Evolutionary conservation across 768 basidiomycete species (phyloP), one percentile per base, ranked within the genome.

Genomic region (Paxillus ammoniavirescens): DNA sequence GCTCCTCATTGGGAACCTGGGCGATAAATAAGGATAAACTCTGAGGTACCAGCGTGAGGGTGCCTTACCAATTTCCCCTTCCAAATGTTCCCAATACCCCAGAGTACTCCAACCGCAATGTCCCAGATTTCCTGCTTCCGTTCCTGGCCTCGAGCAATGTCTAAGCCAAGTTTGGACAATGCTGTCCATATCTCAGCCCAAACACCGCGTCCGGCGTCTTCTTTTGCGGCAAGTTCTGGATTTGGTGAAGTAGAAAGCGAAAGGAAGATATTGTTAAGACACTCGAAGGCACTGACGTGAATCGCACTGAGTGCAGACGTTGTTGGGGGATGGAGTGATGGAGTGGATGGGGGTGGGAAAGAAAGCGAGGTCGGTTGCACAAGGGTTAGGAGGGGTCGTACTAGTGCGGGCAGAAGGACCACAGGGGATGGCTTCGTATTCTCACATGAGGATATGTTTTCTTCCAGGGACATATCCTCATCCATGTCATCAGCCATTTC

Each of bases 211-310:
- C 85, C 87, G 3, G 70, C 74, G 18, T 76, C 73, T 14, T 72
- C 69, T 46, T 87, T 82, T 3, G 73, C 71, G 12, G 75, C 60
- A 10, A 79, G 65, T 4, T 61, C 69, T 26, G 74, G 59, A 48
- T 75, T 77, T 2, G 78, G 72, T 4, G 76, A 69, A 0, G 80
- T 74, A 3, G 84, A 78, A 12, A 89, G 76, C 3, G 92, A 86
- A 35, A 95, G 75, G 62, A 96, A 87, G 37, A 94, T 77, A 64
- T 98, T 97, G 64, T 91, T 93, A 44, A 98, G 77, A 63, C 93
- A 93, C 66, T 96, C 93, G 26, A 95, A 77, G 9, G 93, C 90
- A 58, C 86, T 79, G 52, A 92, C 76, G 65, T 97, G 94, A 47
- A 96, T 83, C 7, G 88, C 83, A 57, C 89, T 82, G 42, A 98